Base-by-base conservation (phyloP, 306 rosid genomes). In the Dalbergia oliveri region DNA sequence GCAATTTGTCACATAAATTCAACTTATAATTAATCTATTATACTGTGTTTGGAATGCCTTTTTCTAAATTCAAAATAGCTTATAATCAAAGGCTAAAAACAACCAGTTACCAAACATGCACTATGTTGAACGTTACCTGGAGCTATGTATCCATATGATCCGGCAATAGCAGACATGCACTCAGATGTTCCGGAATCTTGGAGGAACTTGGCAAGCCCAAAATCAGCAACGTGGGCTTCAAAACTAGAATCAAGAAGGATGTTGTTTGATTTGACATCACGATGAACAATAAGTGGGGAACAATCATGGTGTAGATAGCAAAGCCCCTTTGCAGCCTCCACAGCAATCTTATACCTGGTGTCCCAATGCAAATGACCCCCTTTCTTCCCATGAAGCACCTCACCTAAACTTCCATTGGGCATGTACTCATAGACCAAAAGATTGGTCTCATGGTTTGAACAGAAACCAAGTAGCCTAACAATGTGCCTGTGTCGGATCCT, bases 121-220 rank as follows among this genome's bases (percentile, higher is more conserved):
- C 41, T 37, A 37, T 21, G 39, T 44, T 34, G 63, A 82, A 67
- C 11, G 3, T 19, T 90, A 94, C 99, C 99, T 81, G 99, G 99
- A 50, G 99, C 99, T 59, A 93, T 94, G 87, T 94, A 94, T 82
- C 99, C 99, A 58, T 94, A 94, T 54, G 99, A 94, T 67, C 99
- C 99, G 50, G 99, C 99, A 85, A 94, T 94, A 31, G 97, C 99
- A 19, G 99, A 94, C 99, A 94, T 94, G 89, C 97, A 94, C 72
- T 94, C 99, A 5, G 99, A 94, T 33, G 99, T 93, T 51, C 99
- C 99, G 1, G 99, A 94, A 79, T 94, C 99, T 85, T 94, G 99
- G 57, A 94, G 88, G 80, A 94, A 94, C 91, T 94, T 94, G 83
- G 99, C 99, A 41, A 94, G 97, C 66, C 99, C 99, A 64, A 94